Evolutionary conservation across 2,329 filamentous ascomycete genomes (phyloP).

Genomic region (Phyllosticta capitalensis): DNA sequence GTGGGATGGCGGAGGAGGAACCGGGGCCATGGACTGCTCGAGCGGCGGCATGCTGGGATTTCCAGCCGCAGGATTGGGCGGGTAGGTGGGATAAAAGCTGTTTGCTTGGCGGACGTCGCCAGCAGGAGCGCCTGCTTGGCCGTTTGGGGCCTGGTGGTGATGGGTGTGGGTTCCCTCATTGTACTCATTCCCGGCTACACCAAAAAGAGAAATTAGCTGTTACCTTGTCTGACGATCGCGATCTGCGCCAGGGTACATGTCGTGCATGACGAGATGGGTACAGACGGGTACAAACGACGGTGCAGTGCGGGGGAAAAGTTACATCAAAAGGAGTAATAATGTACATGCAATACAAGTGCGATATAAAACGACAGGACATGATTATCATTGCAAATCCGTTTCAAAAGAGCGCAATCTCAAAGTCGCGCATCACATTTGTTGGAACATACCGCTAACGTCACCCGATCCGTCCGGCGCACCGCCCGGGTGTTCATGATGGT

Average conservation of each 20-base stretch:
- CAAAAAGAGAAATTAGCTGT: constrained; percentile 35
- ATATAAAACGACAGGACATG: constrained; percentile 28
- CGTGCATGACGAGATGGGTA: constrained; percentile 16
- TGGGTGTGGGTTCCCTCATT: constrained; percentile 54
- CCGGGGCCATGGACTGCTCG: constrained; percentile 46
- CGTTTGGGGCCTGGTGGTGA: constrained; percentile 55
- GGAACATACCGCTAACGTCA: constrained; percentile 95
- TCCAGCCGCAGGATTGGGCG: constrained; percentile 46
- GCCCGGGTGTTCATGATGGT: constrained; percentile 66
- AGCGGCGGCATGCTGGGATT: constrained; percentile 55
- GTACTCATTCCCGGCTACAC: constrained; percentile 48
- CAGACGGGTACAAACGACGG: constrained; percentile 11
- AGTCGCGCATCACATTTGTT: constrained; percentile 69
- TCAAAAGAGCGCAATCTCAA: constrained; percentile 15
- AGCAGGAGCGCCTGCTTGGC: constrained; percentile 40
- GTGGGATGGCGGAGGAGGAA: constrained; percentile 31
- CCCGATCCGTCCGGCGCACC: constrained; percentile 58
- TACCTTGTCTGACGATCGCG: constrained; percentile 20
- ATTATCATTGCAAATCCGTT: constrained; percentile 29
- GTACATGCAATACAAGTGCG: constrained; percentile 29
- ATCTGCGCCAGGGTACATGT: constrained; percentile 16
- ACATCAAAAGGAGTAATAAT: constrained; percentile 32
- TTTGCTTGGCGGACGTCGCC: constrained; percentile 65
- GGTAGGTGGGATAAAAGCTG: constrained; percentile 65
- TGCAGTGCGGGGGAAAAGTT: constrained; percentile 26